Evolutionary conservation across 495 filamentous ascomycete species (phyloP).

Genomic region (Aspergillus sparsus): DNA sequence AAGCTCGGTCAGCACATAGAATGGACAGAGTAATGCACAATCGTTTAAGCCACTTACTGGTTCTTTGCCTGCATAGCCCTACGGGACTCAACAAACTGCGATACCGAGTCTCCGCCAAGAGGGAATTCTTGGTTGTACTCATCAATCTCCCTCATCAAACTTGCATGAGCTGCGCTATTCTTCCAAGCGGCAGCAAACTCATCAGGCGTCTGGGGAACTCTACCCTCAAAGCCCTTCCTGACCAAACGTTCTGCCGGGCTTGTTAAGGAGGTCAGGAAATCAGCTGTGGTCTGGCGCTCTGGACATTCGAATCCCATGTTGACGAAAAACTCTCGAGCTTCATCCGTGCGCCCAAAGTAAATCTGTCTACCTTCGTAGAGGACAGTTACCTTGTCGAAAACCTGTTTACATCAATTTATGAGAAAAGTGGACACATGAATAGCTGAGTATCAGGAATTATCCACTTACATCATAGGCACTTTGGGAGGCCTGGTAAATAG

Average conservation of each 20-base stretch:
- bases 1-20: background rate
- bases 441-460: background rate
- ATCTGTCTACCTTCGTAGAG: constrained; percentile 68
- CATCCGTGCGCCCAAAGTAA: constrained; percentile 63
- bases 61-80: constrained; percentile 48
- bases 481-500: constrained; percentile 83
- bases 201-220: constrained; percentile 68
- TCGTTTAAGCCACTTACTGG: constrained; percentile 15
- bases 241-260: constrained; percentile 66
- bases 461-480: constrained; percentile 64
- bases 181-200: constrained; percentile 70
- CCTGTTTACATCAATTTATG: background rate
- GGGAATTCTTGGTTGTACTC: constrained; percentile 52
- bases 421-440: background rate
- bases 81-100: constrained; percentile 44
- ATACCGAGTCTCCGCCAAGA: constrained; percentile 41
- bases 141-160: constrained; percentile 53
- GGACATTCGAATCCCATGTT: constrained; percentile 65
- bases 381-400: constrained; percentile 63
- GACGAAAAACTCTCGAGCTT: constrained; percentile 66
- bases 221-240: constrained; percentile 61
- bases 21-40: too few species aligned
- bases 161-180: constrained; percentile 53
- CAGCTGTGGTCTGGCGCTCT: constrained; percentile 65
- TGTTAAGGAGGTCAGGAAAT: constrained; percentile 78